phyloP scores from a whole-genome alignment of 352 stramenopile genomes.

The Thalassiosira delicatula region DNA sequence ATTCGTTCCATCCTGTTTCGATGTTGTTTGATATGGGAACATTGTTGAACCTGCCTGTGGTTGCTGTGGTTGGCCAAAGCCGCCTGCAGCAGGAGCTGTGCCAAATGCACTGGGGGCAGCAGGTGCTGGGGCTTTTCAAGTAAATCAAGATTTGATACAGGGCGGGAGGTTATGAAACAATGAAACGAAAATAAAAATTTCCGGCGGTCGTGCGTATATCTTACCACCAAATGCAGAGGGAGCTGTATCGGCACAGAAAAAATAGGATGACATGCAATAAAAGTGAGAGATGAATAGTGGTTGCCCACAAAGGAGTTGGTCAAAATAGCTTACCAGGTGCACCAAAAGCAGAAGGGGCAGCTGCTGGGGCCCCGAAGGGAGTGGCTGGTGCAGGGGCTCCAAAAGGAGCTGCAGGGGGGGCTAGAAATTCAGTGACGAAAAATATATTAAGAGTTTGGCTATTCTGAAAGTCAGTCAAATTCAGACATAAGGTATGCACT shows the following conservation, averaged over 20 bases:
- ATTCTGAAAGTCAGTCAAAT: no score
- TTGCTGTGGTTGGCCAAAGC: conserved; percentile 28
- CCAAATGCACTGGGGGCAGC: conserved; percentile 27
- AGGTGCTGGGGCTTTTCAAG: not conserved
- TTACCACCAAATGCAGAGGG: conserved; percentile 29
- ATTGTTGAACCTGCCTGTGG: conserved; percentile 53
- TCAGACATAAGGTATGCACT: not conserved
- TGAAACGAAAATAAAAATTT: not conserved
- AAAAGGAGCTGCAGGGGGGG: conserved; percentile 65
- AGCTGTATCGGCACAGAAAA: conserved; percentile 2
- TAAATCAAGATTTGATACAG: not conserved
- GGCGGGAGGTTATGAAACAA: not conserved
- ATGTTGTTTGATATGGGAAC: conserved; percentile 70
- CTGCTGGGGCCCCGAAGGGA: conserved; percentile 26
- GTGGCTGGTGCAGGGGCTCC: conserved; percentile 33
- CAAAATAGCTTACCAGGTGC: conserved; percentile 11
- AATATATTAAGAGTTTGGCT: not conserved
- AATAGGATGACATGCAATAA: not conserved
- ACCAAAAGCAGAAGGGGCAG: conserved; percentile 28
- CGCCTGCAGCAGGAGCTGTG: conserved; percentile 16
- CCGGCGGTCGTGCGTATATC: not conserved
- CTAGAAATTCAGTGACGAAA: conserved; percentile 46
- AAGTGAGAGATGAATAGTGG: no score
- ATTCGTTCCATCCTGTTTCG: conserved; percentile 69
- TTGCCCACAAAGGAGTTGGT: no score